Evolutionary conservation across 1,139 yeast genomes (phyloP).

Genomic region (Zygosaccharomyces sapae): DNA sequence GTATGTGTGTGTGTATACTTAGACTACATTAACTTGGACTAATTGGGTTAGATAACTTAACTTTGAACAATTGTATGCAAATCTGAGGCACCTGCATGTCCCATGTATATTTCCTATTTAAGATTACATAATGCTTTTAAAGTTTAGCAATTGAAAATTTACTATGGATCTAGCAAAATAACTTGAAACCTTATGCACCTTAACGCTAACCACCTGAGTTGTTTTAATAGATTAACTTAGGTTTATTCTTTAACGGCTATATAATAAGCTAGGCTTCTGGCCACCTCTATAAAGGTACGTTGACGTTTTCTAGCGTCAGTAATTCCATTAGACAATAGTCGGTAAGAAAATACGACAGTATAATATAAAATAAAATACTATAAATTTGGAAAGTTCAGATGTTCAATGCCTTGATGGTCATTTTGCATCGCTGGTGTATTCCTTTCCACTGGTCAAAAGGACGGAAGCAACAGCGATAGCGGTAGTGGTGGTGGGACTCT

Average conservation of each 20-base stretch:
- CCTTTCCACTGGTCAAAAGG: constrained; percentile 1
- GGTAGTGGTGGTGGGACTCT: not conserved
- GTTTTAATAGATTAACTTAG: not conserved
- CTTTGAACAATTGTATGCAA: not conserved
- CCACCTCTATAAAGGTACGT: not conserved
- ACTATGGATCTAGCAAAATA: not conserved
- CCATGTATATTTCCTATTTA: constrained; percentile 6
- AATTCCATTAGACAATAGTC: not conserved
- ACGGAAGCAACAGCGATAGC: not conserved
- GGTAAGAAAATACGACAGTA: not conserved
- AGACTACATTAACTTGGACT: not conserved
- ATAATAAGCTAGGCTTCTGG: constrained; percentile 3
- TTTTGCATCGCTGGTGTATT: not conserved
- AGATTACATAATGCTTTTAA: constrained; percentile 5
- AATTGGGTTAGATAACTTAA: not conserved
- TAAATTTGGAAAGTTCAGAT: constrained; percentile 1
- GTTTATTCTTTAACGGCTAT: not conserved
- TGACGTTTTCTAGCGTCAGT: constrained; percentile 6
- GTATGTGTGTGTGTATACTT: not conserved
- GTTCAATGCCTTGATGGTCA: not conserved
- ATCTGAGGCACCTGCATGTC: constrained; percentile 1
- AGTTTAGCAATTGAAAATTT: not conserved
- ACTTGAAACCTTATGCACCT: not conserved
- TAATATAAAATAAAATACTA: not conserved
- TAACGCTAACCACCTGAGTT: not conserved